These are phyloP conservation scores for Dipteronia dyeriana DNA, from an alignment of 345 rosid genomes.

Conservation along the genomic window DNA sequence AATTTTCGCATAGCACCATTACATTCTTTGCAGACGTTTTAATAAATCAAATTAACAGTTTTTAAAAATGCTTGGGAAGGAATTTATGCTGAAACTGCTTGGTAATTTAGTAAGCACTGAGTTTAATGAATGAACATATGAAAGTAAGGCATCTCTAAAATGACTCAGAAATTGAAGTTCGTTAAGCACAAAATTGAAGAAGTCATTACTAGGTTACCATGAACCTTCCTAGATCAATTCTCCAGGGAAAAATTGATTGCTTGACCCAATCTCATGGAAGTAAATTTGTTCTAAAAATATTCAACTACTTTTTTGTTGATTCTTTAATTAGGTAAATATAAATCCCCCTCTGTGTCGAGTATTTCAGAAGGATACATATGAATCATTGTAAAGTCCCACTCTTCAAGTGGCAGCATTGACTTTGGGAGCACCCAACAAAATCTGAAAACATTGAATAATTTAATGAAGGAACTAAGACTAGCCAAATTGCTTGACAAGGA, in stretches of 20 bases:
- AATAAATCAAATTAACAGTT: background rate
- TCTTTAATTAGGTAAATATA: background rate
- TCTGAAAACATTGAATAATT: background rate
- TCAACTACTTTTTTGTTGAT: background rate
- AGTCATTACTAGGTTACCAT: background rate
- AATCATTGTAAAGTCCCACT: background rate
- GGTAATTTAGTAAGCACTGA: background rate
- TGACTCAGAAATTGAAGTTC: background rate
- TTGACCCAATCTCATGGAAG: background rate
- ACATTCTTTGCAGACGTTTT: background rate
- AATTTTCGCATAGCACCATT: background rate
- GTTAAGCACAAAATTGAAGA: background rate
- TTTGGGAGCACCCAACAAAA: background rate
- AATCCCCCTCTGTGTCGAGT: background rate
- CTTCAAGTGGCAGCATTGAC: background rate
- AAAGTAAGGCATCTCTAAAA: background rate
- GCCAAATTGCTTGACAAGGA: background rate
- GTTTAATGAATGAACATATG: background rate
- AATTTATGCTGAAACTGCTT: background rate
- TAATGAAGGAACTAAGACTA: background rate
- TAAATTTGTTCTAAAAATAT: constrained; percentile 4
- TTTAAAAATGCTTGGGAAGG: background rate
- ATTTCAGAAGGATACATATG: background rate
- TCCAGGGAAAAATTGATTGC: background rate
- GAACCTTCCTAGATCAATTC: background rate